Evolutionary conservation across 1,284 basidiomycete genomes (phyloP), one percentile per base, ranked within the genome.

Genomic region (Moniliophthora roreri): DNA sequence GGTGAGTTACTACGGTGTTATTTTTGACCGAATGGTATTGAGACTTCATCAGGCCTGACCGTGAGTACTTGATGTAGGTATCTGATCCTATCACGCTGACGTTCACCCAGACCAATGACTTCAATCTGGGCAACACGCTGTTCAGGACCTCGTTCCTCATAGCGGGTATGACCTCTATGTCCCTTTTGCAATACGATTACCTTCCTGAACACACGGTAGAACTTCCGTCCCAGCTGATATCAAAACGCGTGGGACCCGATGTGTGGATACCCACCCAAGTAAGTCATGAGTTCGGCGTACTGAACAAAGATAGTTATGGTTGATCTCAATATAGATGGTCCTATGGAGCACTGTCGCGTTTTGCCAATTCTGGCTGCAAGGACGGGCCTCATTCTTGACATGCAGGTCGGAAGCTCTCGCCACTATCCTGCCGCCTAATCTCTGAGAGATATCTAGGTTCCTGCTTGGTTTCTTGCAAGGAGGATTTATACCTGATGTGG

Each of bases 191-290:
- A 16, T 2, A 41, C 36, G 11, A 21, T 49, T 28, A 26, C 21
- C 24, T 48, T 37, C 15, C 47, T 15, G 42, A 28, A 35, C 5
- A 23, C 6, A 36, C 32, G 26, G 18, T 49, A 75, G 75, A 87
- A 63, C 67, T 88, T 32, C 87, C 87, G n/a, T 87, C 85, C 0
- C 87, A 89, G 61, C 70, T 89, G 13, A 66, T 90, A 24, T 87
- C 84, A 18, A 89, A 89, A 64, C 75, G 84, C 21, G 69, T 88
- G 35, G 85, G 85, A 0, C 84, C 85, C 0, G 87, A 89, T 66
- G 70, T 80, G n/a, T 90, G 85, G 85, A 78, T 89, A 55, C 86
- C 86, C 1, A 77, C 71, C 21, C 85, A 87, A 67, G 81, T 81
- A 62, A 54, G 64, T 58, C 6, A 8, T 16, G 23, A 18, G 26